Base-by-base conservation (phyloP, 768 basidiomycete genomes). In the Kwoniella mangroviensis region DNA sequence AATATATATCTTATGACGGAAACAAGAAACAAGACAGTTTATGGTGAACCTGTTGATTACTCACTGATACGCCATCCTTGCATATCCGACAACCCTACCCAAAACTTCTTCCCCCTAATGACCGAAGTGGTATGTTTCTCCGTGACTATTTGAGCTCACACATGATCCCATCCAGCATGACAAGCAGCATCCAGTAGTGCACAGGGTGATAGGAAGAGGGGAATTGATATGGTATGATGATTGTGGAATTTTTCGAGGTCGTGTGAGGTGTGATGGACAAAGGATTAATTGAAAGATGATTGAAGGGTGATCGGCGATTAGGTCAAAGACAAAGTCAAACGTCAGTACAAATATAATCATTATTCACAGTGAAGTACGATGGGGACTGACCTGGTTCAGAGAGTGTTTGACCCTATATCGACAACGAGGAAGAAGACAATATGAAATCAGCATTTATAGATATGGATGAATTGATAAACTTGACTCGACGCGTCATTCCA, bases 61-160 rank as follows among this genome's bases (percentile, higher is more conserved):
- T 85, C 79, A 99, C 96, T 89, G 84, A 98, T 91, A 84, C 97
- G 87, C 97, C 97, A 99, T 78, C 97, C 97, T 84, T 99, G 97
- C 96, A 98, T 98, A 85, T 98, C 95, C 56, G 92, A 90, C 53
- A 97, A 87, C 7, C 88, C 91, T 83, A 90, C 98, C 68, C 83
- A 84, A 66, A 81, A 84, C 73, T 80, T 76, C 68, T 78, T 79
- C n/a, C 70, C 79, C 54, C 78, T 57, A 13, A 75, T 65, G 49
- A 82, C 76, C 49, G 69, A 66, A 21, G 81, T 79, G 53, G 92
- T 90, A 80, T 87, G 88, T 87, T 98, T 99, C 73, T 88, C 88
- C 63, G 91, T 94, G 56, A 80, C 78, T 77, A 68, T 63, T 42
- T 7, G 34, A 34, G 34, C 4, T 0, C 9, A 7, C 5, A 34